Conservation (phyloP, 2,329 filamentous ascomycete genomes). For the Trichoderma hamatum region DNA sequence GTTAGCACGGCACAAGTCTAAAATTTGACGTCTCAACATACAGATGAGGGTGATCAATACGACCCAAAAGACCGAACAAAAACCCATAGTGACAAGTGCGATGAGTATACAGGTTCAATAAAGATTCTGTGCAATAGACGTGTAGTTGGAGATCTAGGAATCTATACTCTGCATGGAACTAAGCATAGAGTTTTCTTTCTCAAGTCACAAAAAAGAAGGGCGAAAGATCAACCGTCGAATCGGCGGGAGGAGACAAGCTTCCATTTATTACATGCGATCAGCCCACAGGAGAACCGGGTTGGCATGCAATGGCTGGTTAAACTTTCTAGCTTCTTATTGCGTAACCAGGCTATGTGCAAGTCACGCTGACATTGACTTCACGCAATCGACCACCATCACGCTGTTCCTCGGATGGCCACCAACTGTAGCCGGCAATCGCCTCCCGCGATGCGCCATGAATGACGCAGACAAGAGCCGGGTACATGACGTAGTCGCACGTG, state of each 20-base stretch:
- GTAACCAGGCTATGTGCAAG: constrained; percentile 18
- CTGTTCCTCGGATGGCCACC: background rate
- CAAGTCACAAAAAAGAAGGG: background rate
- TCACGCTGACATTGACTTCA: constrained; percentile 5
- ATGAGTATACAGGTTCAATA: background rate
- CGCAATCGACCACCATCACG: constrained; percentile 14
- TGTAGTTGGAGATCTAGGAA: background rate
- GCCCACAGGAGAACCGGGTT: background rate
- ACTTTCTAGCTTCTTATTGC: constrained; percentile 15
- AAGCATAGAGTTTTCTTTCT: background rate
- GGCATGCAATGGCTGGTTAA: constrained; percentile 11
- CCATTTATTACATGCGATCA: constrained; percentile 8
- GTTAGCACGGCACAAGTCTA: constrained; percentile 23
- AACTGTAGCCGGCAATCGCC: background rate
- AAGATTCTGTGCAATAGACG: background rate
- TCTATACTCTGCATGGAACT: background rate
- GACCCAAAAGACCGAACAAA: constrained; percentile 51
- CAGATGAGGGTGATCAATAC: constrained; percentile 57
- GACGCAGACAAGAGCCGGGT: constrained; percentile 1
- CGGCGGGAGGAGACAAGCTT: background rate
- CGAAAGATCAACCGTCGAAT: background rate
- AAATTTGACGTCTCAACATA: constrained; percentile 39
- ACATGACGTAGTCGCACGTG: constrained; percentile 27
- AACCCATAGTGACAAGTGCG: constrained; percentile 49
- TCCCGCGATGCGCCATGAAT: constrained; percentile 17